Evolutionary conservation across 768 basidiomycete species (phyloP), one percentile per base, ranked within the genome.

Genomic region (Leccinum longicurvipes): DNA sequence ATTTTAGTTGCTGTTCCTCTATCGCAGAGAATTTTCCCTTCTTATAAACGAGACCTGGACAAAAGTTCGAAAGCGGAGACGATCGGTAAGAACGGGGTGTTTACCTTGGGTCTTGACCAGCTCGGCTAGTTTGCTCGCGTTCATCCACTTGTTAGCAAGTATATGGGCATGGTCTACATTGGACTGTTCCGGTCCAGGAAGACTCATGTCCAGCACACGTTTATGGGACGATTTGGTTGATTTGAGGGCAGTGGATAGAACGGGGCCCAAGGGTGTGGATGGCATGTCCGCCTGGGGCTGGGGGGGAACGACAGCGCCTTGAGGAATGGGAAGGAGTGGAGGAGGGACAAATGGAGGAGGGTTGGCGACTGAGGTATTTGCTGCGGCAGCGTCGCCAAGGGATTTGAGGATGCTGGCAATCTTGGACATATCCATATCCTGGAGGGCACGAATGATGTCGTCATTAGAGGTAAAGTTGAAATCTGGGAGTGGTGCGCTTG

Each of bases 11-110:
- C 24, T 83, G 78, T 55, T 85, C 87, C 64, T 93, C 91, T 41
- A 84, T 83, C 0, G 85, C 82, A 24, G 89, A 91, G 63, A 93
- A 93, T 66, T 90, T 92, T 14, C 91, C 91, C 70, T 91, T 91
- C 73, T 87, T 91, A 69, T 90, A 92, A 3, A 89, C 80, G n/a
- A 93, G 80, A 29, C 89, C 90, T 92, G 55, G 23, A 57, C 45
- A 36, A 39, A 24, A 2, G 25, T 44, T 54, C 36, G 24, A 45
- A 53, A 59, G 57, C 14, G 47, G 53, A 28, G 34, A 50, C 25
- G 21, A 21, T 29, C 31, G 36, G 12, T 24, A 36, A 32, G 15
- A 21, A 25, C 31, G 47, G 29, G 23, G 45, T 14, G 47, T 62
- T 44, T 48, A 88, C 91, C 90, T 76, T 89, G 79, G 24, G 77